Conservation (phyloP, 2,329 filamentous ascomycete species). For the Colletotrichum lupini region DNA sequence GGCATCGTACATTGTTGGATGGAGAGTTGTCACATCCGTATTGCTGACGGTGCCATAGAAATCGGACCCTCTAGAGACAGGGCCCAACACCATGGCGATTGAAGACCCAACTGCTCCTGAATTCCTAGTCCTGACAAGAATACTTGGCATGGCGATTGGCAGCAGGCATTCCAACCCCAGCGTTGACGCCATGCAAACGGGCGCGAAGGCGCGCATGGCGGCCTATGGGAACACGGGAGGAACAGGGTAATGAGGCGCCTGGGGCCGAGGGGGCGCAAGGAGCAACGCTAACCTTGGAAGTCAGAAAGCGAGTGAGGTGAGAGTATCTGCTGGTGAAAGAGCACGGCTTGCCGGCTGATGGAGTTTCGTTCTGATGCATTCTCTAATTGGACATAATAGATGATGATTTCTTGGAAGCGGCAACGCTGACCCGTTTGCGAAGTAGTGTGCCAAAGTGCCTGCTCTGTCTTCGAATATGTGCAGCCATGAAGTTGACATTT, state of each 20-base stretch:
- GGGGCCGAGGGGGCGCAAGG: background rate
- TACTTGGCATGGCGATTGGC: background rate
- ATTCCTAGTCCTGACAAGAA: background rate
- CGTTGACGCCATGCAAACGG: slow-evolving; percentile 1
- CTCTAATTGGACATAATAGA: background rate
- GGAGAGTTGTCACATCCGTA: background rate
- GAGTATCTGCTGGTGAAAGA: background rate
- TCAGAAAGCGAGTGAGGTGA: background rate
- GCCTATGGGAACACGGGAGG: background rate
- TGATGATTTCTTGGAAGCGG: background rate
- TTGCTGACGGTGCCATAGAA: background rate
- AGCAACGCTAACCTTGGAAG: background rate
- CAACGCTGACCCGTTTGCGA: background rate
- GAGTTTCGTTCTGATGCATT: background rate
- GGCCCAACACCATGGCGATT: background rate
- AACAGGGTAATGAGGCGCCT: background rate
- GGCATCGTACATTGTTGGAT: background rate
- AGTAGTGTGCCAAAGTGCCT: background rate
- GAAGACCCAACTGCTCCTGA: background rate
- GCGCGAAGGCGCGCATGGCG: background rate
- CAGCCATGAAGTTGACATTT: background rate
- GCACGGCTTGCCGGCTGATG: background rate
- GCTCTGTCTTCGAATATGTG: background rate
- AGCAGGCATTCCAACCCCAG: background rate
- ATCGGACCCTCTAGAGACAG: background rate